phyloP scores from a whole-genome alignment of 768 basidiomycete species.

The Hericium erinaceus region DNA sequence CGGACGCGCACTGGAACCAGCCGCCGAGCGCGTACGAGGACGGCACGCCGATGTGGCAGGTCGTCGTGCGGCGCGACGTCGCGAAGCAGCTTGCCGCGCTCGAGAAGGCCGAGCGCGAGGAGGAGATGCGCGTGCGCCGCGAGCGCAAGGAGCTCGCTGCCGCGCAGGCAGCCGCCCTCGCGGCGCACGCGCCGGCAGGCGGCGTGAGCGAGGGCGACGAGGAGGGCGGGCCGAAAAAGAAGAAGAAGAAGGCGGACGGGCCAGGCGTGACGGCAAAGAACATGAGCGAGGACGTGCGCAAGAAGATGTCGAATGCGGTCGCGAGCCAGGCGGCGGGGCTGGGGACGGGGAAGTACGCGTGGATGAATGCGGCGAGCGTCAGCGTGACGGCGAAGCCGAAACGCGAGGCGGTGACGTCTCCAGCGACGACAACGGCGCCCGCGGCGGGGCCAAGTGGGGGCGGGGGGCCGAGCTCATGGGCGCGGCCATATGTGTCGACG shows the following conservation, averaged over 20 bases:
- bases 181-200: constrained; percentile 47
- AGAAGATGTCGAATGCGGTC: constrained; percentile 87
- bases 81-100: constrained; percentile 68
- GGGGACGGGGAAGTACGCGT: constrained; percentile 67
- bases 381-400: constrained; percentile 28
- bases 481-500: constrained; percentile 52
- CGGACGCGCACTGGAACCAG: constrained; percentile 60
- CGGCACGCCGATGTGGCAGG: constrained; percentile 73
- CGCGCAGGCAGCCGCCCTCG: constrained; percentile 60
- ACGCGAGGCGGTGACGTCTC: constrained; percentile 17
- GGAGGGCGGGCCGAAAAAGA: constrained; percentile 58
- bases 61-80: constrained; percentile 69
- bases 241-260: constrained; percentile 73
- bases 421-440: constrained; percentile 25
- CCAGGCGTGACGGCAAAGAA: constrained; percentile 80
- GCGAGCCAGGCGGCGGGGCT: constrained; percentile 85
- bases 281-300: constrained; percentile 86
- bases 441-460: constrained; percentile 14
- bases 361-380: constrained; percentile 70
- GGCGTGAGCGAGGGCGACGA: constrained; percentile 42
- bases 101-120: constrained; percentile 76
- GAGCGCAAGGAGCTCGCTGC: constrained; percentile 76
- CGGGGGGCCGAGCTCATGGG: constrained; percentile 36
- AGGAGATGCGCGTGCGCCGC: constrained; percentile 63
- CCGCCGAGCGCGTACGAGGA: constrained; percentile 58